Evolutionary conservation across 2,329 filamentous ascomycete genomes (phyloP).

Genomic region (Aquanectria penicillioides): DNA sequence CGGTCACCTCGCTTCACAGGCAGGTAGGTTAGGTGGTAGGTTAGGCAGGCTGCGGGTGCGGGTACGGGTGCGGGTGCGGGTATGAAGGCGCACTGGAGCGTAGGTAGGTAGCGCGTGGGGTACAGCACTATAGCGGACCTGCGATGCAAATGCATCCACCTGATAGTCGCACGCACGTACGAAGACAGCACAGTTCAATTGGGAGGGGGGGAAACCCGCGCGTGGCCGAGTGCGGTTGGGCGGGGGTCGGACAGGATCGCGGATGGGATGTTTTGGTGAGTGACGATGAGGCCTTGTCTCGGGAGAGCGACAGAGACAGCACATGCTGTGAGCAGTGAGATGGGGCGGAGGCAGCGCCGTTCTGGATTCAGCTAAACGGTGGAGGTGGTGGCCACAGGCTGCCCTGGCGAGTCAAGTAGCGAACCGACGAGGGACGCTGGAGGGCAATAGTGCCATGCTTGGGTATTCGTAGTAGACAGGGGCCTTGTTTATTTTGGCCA

Average conservation of each 20-base stretch:
- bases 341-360: not conserved
- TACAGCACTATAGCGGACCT: too few relatives aligned
- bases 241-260: not conserved
- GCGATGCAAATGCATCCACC: too few relatives aligned
- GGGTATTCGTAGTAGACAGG: too few relatives aligned
- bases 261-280: constrained; percentile 10
- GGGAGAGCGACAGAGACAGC: too few relatives aligned
- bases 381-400: constrained; percentile 1
- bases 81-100: too few relatives aligned
- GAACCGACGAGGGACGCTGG: not conserved
- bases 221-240: constrained; percentile 38
- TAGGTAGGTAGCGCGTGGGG: too few relatives aligned
- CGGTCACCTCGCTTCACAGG: too few relatives aligned
- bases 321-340: too few relatives aligned
- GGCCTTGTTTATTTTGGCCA: not conserved
- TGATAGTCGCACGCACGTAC: not conserved
- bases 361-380: constrained; percentile 9
- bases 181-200: not conserved
- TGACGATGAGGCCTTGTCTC: not conserved
- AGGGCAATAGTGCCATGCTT: constrained; percentile 2
- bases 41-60: too few relatives aligned
- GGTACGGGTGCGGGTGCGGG: too few relatives aligned
- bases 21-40: too few relatives aligned
- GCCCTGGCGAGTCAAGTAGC: constrained; percentile 2
- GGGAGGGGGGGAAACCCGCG: not conserved